phyloP scores from a whole-genome alignment of 2,329 filamentous ascomycete species.

The Huntiella omanensis region DNA sequence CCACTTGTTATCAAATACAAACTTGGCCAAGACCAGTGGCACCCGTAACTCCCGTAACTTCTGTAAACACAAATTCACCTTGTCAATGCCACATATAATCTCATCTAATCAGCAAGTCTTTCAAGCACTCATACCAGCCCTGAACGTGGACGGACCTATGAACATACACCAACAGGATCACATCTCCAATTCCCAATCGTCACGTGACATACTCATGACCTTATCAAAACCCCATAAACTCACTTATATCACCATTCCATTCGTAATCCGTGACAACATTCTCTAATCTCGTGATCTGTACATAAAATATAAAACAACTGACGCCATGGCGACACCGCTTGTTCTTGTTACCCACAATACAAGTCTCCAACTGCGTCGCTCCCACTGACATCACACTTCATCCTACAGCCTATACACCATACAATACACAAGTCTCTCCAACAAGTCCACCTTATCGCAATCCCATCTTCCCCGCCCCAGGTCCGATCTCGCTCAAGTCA shows the following conservation, averaged over 20 bases:
- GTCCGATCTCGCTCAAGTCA: constrained; percentile 43
- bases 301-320: constrained; percentile 1
- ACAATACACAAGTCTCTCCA: background rate
- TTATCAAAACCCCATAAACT: background rate
- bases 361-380: background rate
- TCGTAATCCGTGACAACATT: background rate
- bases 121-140: no score
- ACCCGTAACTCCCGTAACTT: no score
- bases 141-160: no score
- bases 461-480: background rate
- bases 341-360: background rate
- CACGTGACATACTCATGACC: no score
- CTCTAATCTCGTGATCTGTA: constrained; percentile 1
- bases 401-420: background rate
- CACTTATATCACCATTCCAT: background rate
- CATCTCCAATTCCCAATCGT: no score
- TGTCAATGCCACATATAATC: no score
- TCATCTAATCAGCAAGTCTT: no score
- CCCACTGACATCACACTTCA: no score
- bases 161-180: no score
- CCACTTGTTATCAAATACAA: no score
- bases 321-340: background rate
- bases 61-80: no score
- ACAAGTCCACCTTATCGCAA: background rate
- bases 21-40: no score